Conservation (phyloP, 2,329 filamentous ascomycete genomes). For the Penicillium corylophilum region DNA sequence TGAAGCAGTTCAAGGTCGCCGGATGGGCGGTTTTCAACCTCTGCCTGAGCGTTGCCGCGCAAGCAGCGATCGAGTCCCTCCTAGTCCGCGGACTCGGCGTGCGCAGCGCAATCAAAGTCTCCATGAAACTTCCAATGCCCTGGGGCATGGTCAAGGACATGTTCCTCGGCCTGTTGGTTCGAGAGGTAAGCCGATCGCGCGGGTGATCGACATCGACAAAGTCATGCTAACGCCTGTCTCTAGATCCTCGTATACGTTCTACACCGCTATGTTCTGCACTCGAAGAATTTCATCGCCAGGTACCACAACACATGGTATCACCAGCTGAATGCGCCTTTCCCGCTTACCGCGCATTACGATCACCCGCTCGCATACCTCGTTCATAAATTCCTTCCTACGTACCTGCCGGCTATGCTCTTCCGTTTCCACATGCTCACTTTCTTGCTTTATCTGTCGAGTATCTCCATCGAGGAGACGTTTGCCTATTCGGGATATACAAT, state of each 20-base stretch:
- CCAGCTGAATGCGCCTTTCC: slow-evolving; percentile 52
- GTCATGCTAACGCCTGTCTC: background rate
- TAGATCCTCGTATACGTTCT: slow-evolving; percentile 59
- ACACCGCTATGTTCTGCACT: slow-evolving; percentile 72
- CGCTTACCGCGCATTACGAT: slow-evolving; percentile 60
- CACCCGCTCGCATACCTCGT: slow-evolving; percentile 58
- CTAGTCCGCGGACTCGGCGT: slow-evolving; percentile 54
- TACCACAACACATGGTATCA: slow-evolving; percentile 59
- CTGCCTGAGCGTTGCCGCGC: slow-evolving; percentile 52
- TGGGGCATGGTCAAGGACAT: slow-evolving; percentile 60
- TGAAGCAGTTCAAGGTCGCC: slow-evolving; percentile 50
- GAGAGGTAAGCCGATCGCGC: slow-evolving; percentile 50
- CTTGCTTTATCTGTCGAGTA: slow-evolving; percentile 53
- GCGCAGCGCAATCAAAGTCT: slow-evolving; percentile 58
- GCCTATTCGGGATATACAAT: slow-evolving; percentile 60
- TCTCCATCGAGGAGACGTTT: slow-evolving; percentile 61
- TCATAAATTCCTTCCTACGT: slow-evolving; percentile 56
- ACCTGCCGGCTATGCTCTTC: slow-evolving; percentile 55
- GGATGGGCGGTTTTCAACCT: slow-evolving; percentile 58
- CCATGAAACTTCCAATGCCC: slow-evolving; percentile 61
- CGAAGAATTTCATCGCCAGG: slow-evolving; percentile 52
- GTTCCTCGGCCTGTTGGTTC: slow-evolving; percentile 51
- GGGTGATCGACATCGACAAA: background rate
- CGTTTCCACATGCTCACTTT: slow-evolving; percentile 63
- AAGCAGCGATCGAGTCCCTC: slow-evolving; percentile 56